phyloP scores from a whole-genome alignment of 2,329 filamentous ascomycete genomes.

The Penicillium paneum region DNA sequence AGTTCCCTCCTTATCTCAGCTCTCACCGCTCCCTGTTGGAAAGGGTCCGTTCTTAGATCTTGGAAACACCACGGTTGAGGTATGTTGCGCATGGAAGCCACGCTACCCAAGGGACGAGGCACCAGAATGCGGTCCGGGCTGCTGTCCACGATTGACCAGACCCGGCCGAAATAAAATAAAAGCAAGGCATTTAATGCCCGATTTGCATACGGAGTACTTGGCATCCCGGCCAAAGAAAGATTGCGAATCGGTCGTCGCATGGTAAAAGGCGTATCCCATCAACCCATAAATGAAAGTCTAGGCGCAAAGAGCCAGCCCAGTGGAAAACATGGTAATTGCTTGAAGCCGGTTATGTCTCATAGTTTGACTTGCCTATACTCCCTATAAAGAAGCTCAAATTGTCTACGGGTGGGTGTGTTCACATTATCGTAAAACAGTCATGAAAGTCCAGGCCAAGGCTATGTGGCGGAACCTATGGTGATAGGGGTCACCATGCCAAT shows the following conservation, averaged over 20 bases:
- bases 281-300: slow-evolving; percentile 60
- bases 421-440: neutral
- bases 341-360: slow-evolving; percentile 33
- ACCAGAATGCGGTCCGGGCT: slow-evolving; percentile 69
- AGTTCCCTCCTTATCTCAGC: neutral
- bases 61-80: slow-evolving; percentile 61
- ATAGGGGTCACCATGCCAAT: slow-evolving; percentile 31
- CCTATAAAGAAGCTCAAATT: neutral
- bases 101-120: slow-evolving; percentile 74
- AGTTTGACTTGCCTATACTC: slow-evolving; percentile 23
- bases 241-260: slow-evolving; percentile 15
- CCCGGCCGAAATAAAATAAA: neutral
- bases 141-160: slow-evolving; percentile 66
- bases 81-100: slow-evolving; percentile 91
- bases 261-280: slow-evolving; percentile 72
- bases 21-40: slow-evolving; percentile 41
- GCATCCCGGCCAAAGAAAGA: slow-evolving; percentile 53
- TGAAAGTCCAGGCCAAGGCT: neutral
- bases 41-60: slow-evolving; percentile 61
- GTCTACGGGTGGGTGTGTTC: neutral
- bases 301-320: slow-evolving; percentile 44
- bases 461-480: slow-evolving; percentile 1
- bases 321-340: slow-evolving; percentile 52
- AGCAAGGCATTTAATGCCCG: neutral
- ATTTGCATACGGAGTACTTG: slow-evolving; percentile 47